phyloP scores from a whole-genome alignment of 2,329 filamentous ascomycete genomes.

The Penicillium aurantiogriseum region DNA sequence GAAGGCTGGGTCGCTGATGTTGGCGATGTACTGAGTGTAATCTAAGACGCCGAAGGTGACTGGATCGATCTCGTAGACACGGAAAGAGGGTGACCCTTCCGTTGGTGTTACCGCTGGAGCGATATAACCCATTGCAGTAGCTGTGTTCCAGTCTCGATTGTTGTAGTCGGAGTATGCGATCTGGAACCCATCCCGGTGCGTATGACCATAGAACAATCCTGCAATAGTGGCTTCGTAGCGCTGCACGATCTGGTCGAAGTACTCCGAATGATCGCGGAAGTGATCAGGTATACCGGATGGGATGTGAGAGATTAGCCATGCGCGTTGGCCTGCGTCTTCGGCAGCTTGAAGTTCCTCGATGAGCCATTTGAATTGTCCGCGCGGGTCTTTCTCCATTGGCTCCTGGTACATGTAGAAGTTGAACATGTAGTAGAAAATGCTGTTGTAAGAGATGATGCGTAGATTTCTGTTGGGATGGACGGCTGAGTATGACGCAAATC shows the following conservation, averaged over 20 bases:
- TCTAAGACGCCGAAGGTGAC: conserved; percentile 57
- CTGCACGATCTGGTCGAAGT: conserved; percentile 54
- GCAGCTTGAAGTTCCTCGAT: conserved; percentile 54
- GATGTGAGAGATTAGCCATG: conserved; percentile 60
- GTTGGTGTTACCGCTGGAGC: conserved; percentile 56
- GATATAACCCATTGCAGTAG: conserved; percentile 54
- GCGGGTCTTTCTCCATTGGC: conserved; percentile 52
- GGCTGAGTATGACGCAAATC: conserved; percentile 53
- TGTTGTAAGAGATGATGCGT: conserved; percentile 60
- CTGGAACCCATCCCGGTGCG: conserved; percentile 58
- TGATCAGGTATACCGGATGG: conserved; percentile 52
- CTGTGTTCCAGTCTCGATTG: conserved; percentile 43
- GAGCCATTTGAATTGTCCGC: conserved; percentile 55
- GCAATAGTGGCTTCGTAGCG: conserved; percentile 56
- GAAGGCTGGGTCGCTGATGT: conserved; percentile 49
- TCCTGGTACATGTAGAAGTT: conserved; percentile 58
- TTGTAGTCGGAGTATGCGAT: conserved; percentile 54
- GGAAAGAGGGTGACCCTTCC: conserved; percentile 57
- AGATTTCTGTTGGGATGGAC: conserved; percentile 49
- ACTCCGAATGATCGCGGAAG: conserved; percentile 54
- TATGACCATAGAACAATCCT: conserved; percentile 58
- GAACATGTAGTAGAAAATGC: conserved; percentile 58
- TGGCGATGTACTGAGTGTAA: conserved; percentile 54
- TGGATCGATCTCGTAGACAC: conserved; percentile 59
- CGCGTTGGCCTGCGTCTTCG: conserved; percentile 53